Base-by-base conservation (phyloP, 164 flowering plant genomes). In the Dillenia turbinata region DNA sequence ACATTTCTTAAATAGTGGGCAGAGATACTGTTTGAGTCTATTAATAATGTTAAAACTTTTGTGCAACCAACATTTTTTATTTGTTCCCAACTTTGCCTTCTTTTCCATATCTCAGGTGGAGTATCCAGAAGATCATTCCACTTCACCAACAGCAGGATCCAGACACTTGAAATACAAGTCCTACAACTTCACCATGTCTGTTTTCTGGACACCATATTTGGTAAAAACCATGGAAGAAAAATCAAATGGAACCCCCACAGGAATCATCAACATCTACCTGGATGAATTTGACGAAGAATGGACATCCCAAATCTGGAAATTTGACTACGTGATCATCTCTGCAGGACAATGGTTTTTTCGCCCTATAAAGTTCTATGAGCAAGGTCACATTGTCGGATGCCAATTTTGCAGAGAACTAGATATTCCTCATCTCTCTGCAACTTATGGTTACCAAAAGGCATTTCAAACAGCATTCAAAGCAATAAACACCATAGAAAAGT, bases 121-220 rank as follows among this genome's bases (percentile, higher is more conserved):
- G 33, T 52, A 57, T 54, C 74, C 74, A 3, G 47, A 65, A 12
- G 67, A 73, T 45, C 50, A 22, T 2, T 65, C 72, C 14, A 24
- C 52, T 7, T 10, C 65, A 1, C 9, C 13, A 43, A 73, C 67
- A 17, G 64, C 62, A 14, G 16, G 49, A 9, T 69, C 64, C 56
- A 80, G 55, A 66, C 66, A 72, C 0, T 82, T 78, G 79, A 26
- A 53, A 12, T 88, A 76, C 66, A 19, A 58, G 12, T 75, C 63
- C 45, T 79, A 81, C 79, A 75, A 84, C 57, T 81, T 88, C 65
- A 84, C 82, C 22, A 2, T 88, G 1, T 81, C 84, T 49, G 60
- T 66, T 10, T 75, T 86, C 45, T 88, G 92, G 91, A 52, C 92
- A n/a, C 87, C 88, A 3, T 76, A 65, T 71, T 33, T 59, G 22